Conservation (phyloP, 2,329 filamentous ascomycete genomes). For the Alternaria gansuensis region DNA sequence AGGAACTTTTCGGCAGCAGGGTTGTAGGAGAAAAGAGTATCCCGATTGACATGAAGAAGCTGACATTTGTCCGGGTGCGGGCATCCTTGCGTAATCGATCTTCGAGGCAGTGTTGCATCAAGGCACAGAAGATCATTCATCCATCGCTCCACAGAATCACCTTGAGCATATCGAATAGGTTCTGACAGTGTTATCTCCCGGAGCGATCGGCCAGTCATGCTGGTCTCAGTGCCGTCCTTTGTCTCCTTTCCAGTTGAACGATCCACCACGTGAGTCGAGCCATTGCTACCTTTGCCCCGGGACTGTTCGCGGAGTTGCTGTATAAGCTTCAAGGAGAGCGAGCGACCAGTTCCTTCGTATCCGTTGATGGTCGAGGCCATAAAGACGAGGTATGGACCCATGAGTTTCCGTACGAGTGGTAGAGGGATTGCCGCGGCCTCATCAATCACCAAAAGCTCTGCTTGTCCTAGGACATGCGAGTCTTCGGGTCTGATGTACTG, state of each 20-base stretch:
- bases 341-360: conserved; percentile 95
- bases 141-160: conserved; percentile 94
- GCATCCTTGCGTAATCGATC: conserved; percentile 76
- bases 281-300: conserved; percentile 66
- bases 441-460: conserved; percentile 94
- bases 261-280: conserved; percentile 72
- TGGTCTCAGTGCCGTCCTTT: conserved; percentile 47
- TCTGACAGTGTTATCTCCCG: conserved; percentile 93
- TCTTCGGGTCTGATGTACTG: conserved; percentile 98
- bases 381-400: conserved; percentile 97
- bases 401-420: conserved; percentile 88
- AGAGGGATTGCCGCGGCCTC: conserved; percentile 96
- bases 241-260: conserved; percentile 77
- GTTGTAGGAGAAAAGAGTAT: conserved; percentile 98
- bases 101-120: conserved; percentile 86
- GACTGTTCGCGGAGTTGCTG: conserved; percentile 97
- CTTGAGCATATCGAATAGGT: conserved; percentile 91
- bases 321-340: conserved; percentile 93
- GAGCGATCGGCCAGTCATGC: conserved; percentile 73
- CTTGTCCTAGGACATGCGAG: conserved; percentile 91
- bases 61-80: conserved; percentile 93
- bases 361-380: conserved; percentile 99
- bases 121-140: conserved; percentile 92
- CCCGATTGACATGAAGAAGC: conserved; percentile 91
- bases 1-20: conserved; percentile 96